Conservation (phyloP, 202 grass and related monocot genomes). For the Schoenoplectus tabernaemontani region DNA sequence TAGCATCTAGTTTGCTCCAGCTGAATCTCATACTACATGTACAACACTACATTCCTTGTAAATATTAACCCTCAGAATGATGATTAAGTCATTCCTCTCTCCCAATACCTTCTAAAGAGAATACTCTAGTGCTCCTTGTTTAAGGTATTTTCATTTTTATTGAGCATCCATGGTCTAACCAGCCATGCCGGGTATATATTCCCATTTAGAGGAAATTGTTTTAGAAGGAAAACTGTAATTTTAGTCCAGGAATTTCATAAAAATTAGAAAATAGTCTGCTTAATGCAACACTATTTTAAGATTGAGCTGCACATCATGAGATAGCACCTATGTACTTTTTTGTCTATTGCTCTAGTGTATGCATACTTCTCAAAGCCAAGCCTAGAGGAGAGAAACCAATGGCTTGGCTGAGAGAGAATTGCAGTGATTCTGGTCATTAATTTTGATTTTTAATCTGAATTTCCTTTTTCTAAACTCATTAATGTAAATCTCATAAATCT, state of each 20-base stretch:
- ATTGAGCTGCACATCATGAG: not conserved
- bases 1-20: not conserved
- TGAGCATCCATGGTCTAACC: too few species aligned
- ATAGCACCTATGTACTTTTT: not conserved
- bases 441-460: not conserved
- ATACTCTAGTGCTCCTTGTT: not conserved
- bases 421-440: not conserved
- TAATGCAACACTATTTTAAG: not conserved
- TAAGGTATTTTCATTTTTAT: not conserved
- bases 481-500: not conserved
- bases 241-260: not conserved
- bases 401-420: not conserved
- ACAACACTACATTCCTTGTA: not conserved
- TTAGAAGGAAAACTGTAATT: not conserved
- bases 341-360: not conserved
- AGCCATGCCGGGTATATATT: too few species aligned
- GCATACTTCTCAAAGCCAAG: not conserved
- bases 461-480: not conserved
- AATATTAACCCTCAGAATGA: not conserved
- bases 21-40: not conserved
- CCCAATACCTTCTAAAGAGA: not conserved
- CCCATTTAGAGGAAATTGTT: not conserved
- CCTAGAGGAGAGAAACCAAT: not conserved
- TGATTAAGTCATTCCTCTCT: not conserved
- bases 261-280: not conserved